phyloP scores from a whole-genome alignment of 768 basidiomycete species.

The Leccinellum luteum region DNA sequence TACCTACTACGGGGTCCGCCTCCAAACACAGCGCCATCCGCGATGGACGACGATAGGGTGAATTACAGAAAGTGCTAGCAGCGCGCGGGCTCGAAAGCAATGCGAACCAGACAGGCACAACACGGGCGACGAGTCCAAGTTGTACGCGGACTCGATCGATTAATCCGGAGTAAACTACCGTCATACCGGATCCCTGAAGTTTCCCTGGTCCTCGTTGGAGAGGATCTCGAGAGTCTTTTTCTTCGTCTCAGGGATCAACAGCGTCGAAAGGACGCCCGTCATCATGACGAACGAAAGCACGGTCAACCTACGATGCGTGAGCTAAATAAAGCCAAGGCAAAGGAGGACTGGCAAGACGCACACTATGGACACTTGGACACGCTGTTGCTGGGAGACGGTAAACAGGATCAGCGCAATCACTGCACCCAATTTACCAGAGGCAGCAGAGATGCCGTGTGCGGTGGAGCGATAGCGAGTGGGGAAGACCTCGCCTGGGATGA shows the following conservation, averaged over 20 bases:
- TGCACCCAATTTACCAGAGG: conserved; percentile 77
- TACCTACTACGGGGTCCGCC: not conserved
- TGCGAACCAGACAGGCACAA: not conserved
- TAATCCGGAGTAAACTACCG: not conserved
- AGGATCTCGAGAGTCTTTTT: conserved; percentile 57
- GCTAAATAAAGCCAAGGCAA: not conserved
- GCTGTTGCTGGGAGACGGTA: not conserved
- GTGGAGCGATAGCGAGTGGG: conserved; percentile 85
- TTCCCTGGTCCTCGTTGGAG: conserved; percentile 49
- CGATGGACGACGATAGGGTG: not conserved
- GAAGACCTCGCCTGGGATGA: conserved; percentile 78
- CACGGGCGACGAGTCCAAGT: not conserved
- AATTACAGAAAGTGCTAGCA: not conserved
- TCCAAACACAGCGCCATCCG: not conserved
- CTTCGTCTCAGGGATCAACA: conserved; percentile 76
- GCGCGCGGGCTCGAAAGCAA: not conserved
- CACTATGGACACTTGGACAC: not conserved
- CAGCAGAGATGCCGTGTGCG: conserved; percentile 78
- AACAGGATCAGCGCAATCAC: conserved; percentile 62
- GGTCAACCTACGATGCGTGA: conserved; percentile 39
- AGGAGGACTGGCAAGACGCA: not conserved
- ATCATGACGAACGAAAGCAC: conserved; percentile 82
- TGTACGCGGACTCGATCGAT: not conserved
- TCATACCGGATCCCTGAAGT: not conserved
- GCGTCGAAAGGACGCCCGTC: conserved; percentile 74